Evolutionary conservation across 192 early-diverging fungal species (phyloP).

Genomic region (Backusella tuberculispora): DNA sequence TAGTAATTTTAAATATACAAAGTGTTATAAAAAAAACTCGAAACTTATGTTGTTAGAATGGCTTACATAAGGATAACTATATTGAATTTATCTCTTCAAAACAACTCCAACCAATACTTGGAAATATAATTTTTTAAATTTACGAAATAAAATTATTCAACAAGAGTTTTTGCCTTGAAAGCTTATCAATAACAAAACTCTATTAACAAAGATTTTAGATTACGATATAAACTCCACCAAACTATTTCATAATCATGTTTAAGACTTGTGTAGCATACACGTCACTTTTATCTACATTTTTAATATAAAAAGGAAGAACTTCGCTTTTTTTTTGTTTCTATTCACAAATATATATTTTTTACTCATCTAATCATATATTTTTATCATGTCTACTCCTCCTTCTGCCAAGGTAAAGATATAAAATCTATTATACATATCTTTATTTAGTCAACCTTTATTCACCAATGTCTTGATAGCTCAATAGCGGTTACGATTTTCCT

Average conservation of each 20-base stretch:
- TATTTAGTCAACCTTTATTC: neutral
- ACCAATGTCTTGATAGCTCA: slow-evolving; percentile 15
- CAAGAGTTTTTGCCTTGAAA: neutral
- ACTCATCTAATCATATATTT: neutral
- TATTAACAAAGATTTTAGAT: neutral
- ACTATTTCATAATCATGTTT: neutral
- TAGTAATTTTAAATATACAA: neutral
- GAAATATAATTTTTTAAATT: no score
- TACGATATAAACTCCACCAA: slow-evolving; percentile 2
- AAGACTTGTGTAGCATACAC: neutral
- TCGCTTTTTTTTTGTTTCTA: neutral
- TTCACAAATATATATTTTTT: neutral
- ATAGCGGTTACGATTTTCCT: slow-evolving; percentile 35
- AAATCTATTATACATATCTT: neutral
- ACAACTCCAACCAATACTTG: no score
- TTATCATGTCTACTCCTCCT: slow-evolving; percentile 5
- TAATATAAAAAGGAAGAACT: neutral
- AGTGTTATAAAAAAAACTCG: no score
- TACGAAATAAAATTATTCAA: no score
- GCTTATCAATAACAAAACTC: neutral
- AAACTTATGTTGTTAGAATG: no score
- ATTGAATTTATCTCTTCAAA: no score
- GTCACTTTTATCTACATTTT: neutral
- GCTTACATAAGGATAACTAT: no score
- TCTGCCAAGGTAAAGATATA: slow-evolving; percentile 9